These are phyloP conservation scores for Dactylellina sp. DNA, from an alignment of 2,329 filamentous ascomycete genomes.

Conservation along the genomic window DNA sequence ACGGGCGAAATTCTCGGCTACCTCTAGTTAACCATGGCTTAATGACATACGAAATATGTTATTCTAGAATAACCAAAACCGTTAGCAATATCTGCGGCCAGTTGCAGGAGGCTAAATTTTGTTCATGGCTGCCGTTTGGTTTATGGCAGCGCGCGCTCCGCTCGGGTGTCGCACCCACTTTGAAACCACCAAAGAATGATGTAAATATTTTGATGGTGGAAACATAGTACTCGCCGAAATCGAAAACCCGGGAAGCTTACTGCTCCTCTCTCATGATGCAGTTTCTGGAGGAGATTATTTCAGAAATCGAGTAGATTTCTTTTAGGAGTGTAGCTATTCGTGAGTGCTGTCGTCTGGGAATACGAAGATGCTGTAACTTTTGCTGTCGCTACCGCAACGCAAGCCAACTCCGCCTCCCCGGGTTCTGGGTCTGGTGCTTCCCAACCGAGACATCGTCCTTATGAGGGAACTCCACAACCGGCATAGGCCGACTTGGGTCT, in stretches of 20 bases:
- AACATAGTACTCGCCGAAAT: neutral
- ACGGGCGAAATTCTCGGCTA: neutral
- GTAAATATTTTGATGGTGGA: neutral
- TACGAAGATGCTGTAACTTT: neutral
- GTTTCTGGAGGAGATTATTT: too few species aligned
- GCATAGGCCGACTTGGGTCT: neutral
- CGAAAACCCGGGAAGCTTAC: neutral
- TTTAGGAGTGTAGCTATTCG: neutral
- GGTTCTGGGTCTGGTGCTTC: neutral
- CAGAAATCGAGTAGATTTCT: too few species aligned
- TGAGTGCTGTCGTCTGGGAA: neutral
- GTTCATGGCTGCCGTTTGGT: neutral
- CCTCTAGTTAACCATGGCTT: too few species aligned
- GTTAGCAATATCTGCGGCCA: too few species aligned
- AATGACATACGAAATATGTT: too few species aligned
- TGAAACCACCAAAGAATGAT: neutral
- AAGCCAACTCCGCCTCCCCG: neutral
- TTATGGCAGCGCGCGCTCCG: neutral
- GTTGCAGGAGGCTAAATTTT: too few species aligned
- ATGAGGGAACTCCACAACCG: slow-evolving; percentile 3
- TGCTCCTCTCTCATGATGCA: neutral
- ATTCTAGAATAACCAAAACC: too few species aligned
- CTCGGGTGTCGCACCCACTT: slow-evolving; percentile 2
- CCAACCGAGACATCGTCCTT: slow-evolving; percentile 14
- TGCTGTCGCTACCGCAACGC: neutral